phyloP scores from a whole-genome alignment of 2,329 filamentous ascomycete genomes.

The Mariannaea elegans region DNA sequence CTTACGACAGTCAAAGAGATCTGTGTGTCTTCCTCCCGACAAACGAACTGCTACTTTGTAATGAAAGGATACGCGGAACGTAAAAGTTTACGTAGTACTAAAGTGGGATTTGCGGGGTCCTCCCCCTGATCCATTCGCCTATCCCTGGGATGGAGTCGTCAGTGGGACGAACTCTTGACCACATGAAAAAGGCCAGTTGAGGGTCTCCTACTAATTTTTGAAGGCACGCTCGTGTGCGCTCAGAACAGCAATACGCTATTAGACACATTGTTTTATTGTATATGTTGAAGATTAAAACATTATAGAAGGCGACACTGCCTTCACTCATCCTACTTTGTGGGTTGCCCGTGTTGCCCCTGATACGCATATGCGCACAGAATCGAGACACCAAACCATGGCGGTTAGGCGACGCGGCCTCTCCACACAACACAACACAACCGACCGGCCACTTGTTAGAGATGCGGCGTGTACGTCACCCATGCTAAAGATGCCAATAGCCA shows the following conservation, averaged over 20 bases:
- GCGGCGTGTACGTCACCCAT: slow-evolving; percentile 4
- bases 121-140: too few relatives aligned
- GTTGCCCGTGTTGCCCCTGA: neutral
- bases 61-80: too few relatives aligned
- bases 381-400: neutral
- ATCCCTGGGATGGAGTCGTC: too few relatives aligned
- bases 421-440: slow-evolving; percentile 1
- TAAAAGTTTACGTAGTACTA: too few relatives aligned
- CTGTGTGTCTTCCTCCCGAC: too few relatives aligned
- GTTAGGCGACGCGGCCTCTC: slow-evolving; percentile 19
- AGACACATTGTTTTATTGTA: neutral
- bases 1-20: too few relatives aligned
- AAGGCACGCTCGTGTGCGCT: neutral
- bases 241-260: neutral
- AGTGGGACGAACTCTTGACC: too few relatives aligned
- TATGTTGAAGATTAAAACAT: neutral
- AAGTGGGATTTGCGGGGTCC: too few relatives aligned
- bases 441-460: neutral
- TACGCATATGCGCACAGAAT: neutral
- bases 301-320: neutral
- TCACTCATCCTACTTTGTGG: neutral
- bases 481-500: neutral
- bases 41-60: too few relatives aligned
- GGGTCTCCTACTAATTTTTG: neutral
- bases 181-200: too few relatives aligned